phyloP scores from a whole-genome alignment of 2,329 filamentous ascomycete genomes.

The Nigrograna mackinnonii region DNA sequence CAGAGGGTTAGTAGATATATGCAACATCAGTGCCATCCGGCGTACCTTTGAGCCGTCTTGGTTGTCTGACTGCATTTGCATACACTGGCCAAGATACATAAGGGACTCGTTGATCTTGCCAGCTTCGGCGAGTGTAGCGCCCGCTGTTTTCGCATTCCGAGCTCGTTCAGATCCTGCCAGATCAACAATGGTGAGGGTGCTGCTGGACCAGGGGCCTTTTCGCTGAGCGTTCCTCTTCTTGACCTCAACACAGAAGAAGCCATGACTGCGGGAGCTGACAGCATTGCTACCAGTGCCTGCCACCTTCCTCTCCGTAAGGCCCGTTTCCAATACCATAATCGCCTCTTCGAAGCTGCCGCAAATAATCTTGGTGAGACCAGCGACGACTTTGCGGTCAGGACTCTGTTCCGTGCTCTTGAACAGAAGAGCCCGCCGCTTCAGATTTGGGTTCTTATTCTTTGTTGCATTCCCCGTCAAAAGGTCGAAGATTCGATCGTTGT shows the following conservation, averaged over 20 bases:
- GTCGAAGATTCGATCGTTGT: constrained; percentile 98
- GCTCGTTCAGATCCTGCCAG: constrained; percentile 93
- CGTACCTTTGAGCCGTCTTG: constrained; percentile 73
- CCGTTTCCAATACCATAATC: constrained; percentile 85
- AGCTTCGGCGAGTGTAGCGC: constrained; percentile 88
- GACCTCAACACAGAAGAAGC: constrained; percentile 94
- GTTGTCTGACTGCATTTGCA: constrained; percentile 89
- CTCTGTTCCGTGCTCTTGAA: constrained; percentile 92
- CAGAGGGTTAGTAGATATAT: neutral
- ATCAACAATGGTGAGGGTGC: constrained; percentile 85
- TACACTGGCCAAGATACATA: constrained; percentile 96
- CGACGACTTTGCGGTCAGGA: constrained; percentile 91
- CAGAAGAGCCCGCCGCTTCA: constrained; percentile 75
- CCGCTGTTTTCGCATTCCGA: constrained; percentile 89
- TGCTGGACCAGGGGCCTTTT: constrained; percentile 71
- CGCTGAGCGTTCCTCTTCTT: constrained; percentile 72
- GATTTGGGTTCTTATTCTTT: constrained; percentile 54
- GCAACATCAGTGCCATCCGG: too few relatives aligned
- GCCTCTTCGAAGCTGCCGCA: constrained; percentile 84
- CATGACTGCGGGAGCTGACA: constrained; percentile 88
- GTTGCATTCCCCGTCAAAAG: constrained; percentile 70
- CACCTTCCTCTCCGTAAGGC: constrained; percentile 82
- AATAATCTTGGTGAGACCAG: constrained; percentile 86
- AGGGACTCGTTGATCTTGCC: constrained; percentile 98
- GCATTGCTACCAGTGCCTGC: constrained; percentile 93